Base-by-base conservation (phyloP, 1,284 basidiomycete genomes). In the Amylostereum areolatum region DNA sequence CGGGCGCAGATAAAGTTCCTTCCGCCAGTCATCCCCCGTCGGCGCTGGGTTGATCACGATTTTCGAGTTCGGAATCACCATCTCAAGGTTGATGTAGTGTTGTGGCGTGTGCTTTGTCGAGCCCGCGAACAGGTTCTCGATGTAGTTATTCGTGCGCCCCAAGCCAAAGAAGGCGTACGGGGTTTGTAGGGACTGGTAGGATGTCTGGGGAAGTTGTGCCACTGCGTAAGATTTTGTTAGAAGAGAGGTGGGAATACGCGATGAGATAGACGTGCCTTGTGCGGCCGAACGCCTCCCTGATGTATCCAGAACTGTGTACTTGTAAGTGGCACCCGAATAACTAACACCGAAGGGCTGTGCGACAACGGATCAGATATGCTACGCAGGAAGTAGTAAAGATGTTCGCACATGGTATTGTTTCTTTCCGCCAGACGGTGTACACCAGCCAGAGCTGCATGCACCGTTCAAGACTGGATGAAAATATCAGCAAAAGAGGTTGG, bases 101-200 rank as follows among this genome's bases (percentile, higher is more conserved):
- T 83, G 65, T 35, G 68, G 59, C 4, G 75, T 69, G 55, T 89
- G 83, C 30, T 90, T 77, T 3, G 92, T 95, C 2, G 90, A 86
- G 10, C 94, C 94, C 7, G 96, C 88, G 62, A 94, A 93, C 3
- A 97, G 77, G 63, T 94, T 95, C 74, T 99, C 97, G 61, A 99
- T 92, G 69, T 99, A 99, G 67, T 99, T 99, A 71, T 99, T 99
- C n/a, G 96, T 99, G 40, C 97, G 81, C 0, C 97, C 97, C 2
- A 99, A 83, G 1, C 97, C 97, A 62, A 99, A 92, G 77, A 95
- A 97, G 2, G 92, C 83, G 62, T 97, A 97, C 0, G 97, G 96
- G 1, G 92, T 88, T 45, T 86, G 79, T 8, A 99, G 79, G 7
- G 94, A 75, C 45, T 96, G 88, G 62, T 98, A 98, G 0, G 86